A percentile compares a stretch with the other conserved stretches of the same genome.
Evolutionary conservation across 1,284 basidiomycete genomes (phyloP).

Genomic region (Ustilago crameri): DNA sequence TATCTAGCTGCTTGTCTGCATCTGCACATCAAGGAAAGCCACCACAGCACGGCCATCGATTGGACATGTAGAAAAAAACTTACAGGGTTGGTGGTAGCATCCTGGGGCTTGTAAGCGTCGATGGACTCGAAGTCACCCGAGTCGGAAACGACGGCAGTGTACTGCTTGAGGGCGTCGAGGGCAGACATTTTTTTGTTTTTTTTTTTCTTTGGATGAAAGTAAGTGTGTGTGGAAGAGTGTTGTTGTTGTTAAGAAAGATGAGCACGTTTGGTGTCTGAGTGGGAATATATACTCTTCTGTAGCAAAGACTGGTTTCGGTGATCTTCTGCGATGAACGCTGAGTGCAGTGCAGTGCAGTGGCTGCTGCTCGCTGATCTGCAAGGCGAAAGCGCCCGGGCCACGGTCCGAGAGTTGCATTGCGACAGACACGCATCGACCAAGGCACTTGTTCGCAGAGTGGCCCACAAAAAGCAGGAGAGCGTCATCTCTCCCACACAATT

Average conservation of each 20-base stretch:
- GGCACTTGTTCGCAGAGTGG: too few species aligned
- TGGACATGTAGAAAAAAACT: conserved; percentile 17
- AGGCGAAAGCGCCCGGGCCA: conserved; percentile 32
- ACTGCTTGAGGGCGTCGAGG: conserved; percentile 66
- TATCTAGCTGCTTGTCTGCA: background rate
- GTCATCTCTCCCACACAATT: conserved; percentile 14
- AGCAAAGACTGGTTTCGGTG: background rate
- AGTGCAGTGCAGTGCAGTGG: background rate
- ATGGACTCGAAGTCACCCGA: conserved; percentile 68
- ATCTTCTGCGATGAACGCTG: background rate
- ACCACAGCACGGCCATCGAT: too few species aligned
- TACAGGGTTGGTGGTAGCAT: conserved; percentile 68
- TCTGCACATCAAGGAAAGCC: too few species aligned
- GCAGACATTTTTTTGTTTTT: conserved; percentile 40
- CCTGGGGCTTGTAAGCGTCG: conserved; percentile 68
- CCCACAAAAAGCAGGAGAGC: conserved; percentile 9
- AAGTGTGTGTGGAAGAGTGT: conserved; percentile 4
- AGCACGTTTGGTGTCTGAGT: background rate
- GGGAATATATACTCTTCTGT: conserved; percentile 4
- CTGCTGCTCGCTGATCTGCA: background rate
- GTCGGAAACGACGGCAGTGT: conserved; percentile 67
- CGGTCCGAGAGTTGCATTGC: conserved; percentile 20
- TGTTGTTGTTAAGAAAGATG: background rate
- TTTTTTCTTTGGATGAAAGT: background rate
- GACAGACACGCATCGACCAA: too few species aligned